Percentiles rank a stretch among this genome's conserved stretches.
Evolutionary conservation across 2,329 filamentous ascomycete genomes (phyloP).

Genomic region (Pseudogymnoascus sp.): DNA sequence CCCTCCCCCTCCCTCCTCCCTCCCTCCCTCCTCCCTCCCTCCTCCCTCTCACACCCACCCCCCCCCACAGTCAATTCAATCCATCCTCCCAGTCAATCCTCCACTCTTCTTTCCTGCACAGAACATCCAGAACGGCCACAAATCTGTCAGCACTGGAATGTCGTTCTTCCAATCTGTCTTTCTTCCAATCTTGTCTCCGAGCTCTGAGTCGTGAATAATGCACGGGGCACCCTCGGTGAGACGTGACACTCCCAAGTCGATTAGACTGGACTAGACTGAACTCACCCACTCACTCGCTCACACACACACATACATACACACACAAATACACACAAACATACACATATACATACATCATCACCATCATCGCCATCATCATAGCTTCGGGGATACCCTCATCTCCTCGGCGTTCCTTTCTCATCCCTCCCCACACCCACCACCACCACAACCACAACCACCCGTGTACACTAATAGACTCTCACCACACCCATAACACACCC

Average conservation of each 20-base stretch:
- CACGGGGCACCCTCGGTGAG: not conserved
- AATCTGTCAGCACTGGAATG: not conserved
- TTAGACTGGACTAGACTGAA: not conserved
- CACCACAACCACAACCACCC: not conserved
- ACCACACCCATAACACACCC: not conserved
- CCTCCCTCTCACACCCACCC: not conserved
- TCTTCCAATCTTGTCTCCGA: not conserved
- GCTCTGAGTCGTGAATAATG: not conserved
- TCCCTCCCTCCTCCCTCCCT: too few species aligned
- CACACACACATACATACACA: not conserved
- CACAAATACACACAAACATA: not conserved
- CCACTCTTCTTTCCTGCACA: not conserved
- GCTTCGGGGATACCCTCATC: not conserved
- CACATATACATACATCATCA: not conserved
- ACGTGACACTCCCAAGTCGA: not conserved
- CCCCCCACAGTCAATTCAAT: too few species aligned
- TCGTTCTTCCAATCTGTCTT: not conserved
- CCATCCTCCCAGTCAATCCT: not conserved
- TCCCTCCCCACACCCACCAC: not conserved
- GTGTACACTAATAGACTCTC: not conserved
- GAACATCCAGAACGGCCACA: not conserved
- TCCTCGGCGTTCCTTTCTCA: not conserved
- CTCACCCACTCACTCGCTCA: not conserved
- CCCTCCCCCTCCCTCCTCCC: not conserved
- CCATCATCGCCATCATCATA: not conserved